Conservation (phyloP, 441 rosid species). For the Francoa sonchifolia region DNA sequence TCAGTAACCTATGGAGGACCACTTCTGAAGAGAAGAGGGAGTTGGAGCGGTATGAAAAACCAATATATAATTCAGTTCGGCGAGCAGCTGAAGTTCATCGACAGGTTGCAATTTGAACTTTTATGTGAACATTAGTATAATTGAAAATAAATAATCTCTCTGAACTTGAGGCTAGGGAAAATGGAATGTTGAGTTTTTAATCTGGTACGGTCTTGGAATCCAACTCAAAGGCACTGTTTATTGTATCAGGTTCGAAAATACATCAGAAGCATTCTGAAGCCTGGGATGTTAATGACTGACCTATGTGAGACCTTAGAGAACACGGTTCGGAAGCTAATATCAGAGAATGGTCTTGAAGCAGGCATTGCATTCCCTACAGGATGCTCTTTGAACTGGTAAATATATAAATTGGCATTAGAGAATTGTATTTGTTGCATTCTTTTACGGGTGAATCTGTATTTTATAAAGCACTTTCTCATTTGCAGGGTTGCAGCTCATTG, state of each 20-base stretch:
- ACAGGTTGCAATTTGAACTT: slow-evolving; percentile 49
- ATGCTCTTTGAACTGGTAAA: slow-evolving; percentile 87
- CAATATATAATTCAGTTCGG: slow-evolving; percentile 75
- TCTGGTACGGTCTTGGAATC: too few relatives aligned
- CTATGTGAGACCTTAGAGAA: slow-evolving; percentile 85
- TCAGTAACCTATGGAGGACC: slow-evolving; percentile 84
- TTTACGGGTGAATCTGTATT: slow-evolving; percentile 1
- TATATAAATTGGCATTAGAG: not conserved
- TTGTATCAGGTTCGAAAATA: slow-evolving; percentile 62
- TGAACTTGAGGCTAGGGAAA: too few relatives aligned
- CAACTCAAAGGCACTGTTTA: not conserved
- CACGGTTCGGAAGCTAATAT: slow-evolving; percentile 75
- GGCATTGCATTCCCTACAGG: slow-evolving; percentile 99
- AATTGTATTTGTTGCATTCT: slow-evolving; percentile 4
- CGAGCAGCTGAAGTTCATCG: slow-evolving; percentile 99
- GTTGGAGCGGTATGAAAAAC: slow-evolving; percentile 74
- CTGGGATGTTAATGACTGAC: slow-evolving; percentile 93
- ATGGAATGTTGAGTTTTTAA: too few relatives aligned
- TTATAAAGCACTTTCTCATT: slow-evolving; percentile 10
- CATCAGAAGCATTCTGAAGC: slow-evolving; percentile 64
- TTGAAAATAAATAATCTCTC: too few relatives aligned
- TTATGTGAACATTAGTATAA: too few relatives aligned
- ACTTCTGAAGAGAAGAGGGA: slow-evolving; percentile 96
- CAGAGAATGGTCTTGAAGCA: slow-evolving; percentile 88
- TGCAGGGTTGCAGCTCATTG: slow-evolving; percentile 95